Evolutionary conservation across 208 protist genomes (phyloP).

Genomic region (Crithidia expoeki): DNA sequence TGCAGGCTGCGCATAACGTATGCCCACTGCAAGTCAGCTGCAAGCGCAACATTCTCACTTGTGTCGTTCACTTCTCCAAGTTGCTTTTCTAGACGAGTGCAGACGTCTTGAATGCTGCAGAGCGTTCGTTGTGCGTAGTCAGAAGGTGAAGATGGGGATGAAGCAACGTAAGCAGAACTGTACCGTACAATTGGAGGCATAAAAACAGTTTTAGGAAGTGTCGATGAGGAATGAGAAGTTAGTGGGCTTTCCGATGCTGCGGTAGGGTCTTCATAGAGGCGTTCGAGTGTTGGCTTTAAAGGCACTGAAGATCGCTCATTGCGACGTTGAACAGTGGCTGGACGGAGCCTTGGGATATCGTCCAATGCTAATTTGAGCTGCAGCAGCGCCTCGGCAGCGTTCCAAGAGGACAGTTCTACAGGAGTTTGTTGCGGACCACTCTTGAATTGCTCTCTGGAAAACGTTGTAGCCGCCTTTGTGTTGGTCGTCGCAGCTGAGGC

Average conservation of each 20-base stretch:
- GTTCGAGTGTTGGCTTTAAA: too few relatives aligned
- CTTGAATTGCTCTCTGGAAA: neutral
- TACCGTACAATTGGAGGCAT: conserved; percentile 10
- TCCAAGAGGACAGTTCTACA: neutral
- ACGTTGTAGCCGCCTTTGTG: neutral
- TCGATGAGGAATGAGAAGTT: neutral
- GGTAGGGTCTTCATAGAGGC: neutral
- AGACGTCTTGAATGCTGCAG: neutral
- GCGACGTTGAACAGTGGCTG: neutral
- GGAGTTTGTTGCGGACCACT: neutral
- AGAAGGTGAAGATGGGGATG: neutral
- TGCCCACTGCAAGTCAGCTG: conserved; percentile 9
- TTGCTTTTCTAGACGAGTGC: neutral
- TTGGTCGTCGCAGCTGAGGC: neutral
- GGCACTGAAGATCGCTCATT: neutral
- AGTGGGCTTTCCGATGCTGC: neutral
- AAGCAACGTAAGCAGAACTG: neutral
- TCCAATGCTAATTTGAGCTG: conserved; percentile 14
- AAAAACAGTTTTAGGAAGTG: neutral
- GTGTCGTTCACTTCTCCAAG: neutral
- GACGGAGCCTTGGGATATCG: neutral
- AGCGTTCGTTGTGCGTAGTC: conserved; percentile 5
- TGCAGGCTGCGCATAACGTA: conserved; percentile 10
- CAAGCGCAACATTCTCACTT: neutral
- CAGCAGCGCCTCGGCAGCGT: conserved; percentile 7